A percentile compares a stretch with the other conserved stretches of the same genome.
These are phyloP conservation scores for Cynara cardunculus DNA, from an alignment of 129 eudicot genomes.

Conservation along the genomic window DNA sequence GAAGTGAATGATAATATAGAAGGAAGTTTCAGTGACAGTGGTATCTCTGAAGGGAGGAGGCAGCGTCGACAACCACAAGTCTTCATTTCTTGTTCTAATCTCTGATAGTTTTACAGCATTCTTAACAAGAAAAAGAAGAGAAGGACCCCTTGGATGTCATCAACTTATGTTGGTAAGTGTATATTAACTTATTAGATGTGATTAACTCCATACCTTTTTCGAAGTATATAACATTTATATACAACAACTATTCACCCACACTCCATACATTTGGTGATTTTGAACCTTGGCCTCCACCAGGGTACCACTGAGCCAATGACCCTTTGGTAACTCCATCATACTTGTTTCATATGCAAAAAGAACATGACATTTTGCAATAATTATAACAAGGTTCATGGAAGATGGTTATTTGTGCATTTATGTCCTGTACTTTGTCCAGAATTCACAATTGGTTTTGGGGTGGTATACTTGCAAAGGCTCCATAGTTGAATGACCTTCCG, in stretches of 20 bases:
- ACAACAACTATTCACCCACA: no score
- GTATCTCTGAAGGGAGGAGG: constrained; percentile 46
- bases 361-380: background rate
- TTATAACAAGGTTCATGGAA: background rate
- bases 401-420: background rate
- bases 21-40: constrained; percentile 79
- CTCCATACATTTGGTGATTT: no score
- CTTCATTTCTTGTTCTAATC: constrained; percentile 37
- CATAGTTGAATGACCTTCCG: no score
- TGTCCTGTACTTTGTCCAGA: background rate
- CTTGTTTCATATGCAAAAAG: background rate
- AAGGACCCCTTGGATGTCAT: background rate
- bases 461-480: no score
- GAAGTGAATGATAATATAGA: constrained; percentile 45
- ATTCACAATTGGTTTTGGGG: no score
- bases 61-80: constrained; percentile 32
- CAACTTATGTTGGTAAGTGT: background rate
- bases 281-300: no score
- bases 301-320: no score
- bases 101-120: constrained; percentile 23
- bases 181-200: background rate
- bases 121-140: background rate
- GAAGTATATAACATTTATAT: no score
- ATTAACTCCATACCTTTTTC: no score
- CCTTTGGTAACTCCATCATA: background rate